Evolutionary conservation across 345 rosid species (phyloP), one percentile per base, ranked within the genome.

Genomic region (Rhodomyrtus tomentosa): DNA sequence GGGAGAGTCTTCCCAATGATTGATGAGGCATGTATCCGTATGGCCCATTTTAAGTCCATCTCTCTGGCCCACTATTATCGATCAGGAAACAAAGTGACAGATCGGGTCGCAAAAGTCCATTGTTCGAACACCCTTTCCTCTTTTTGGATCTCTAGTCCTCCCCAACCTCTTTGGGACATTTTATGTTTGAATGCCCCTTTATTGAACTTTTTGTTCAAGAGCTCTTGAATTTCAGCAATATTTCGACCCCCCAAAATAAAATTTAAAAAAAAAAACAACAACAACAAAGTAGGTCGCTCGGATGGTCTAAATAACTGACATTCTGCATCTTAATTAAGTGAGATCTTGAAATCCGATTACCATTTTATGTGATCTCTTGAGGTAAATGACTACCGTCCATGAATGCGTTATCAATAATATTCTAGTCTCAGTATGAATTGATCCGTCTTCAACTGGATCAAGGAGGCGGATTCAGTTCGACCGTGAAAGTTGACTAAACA

Each of bases 271-370:
- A n/a, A n/a, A n/a, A n/a, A n/a, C n/a, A n/a, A n/a, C n/a, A n/a
- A n/a, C n/a, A n/a, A n/a, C n/a, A n/a, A n/a, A n/a, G n/a, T n/a
- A n/a, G n/a, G n/a, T n/a, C n/a, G n/a, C n/a, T 62, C 1, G 21
- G 40, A 59, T 59, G 1, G 73, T 29, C 29, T 6, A 0, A 59
- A 0, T 2, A 1, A 62, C 1, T 62, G 0, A 7, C 32, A 18
- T 62, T 18, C 6, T 3, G 0, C 2, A 2, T 62, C 40, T 18
- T 18, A 1, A 32, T 32, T 8, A 16, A 8, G 10, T 32, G 42
- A 59, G 21, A 14, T 6, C 38, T n/a, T n/a, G 20, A n/a, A n/a
- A 5, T 58, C 15, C 5, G 42, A 40, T 40, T 40, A 40, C 5
- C 5, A 27, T 13, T 18, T 6, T 8, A 0, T 36, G 2, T 29